These are phyloP conservation scores for Penicillium sp. DNA, from an alignment of 2,329 filamentous ascomycete genomes.

Conservation along the genomic window DNA sequence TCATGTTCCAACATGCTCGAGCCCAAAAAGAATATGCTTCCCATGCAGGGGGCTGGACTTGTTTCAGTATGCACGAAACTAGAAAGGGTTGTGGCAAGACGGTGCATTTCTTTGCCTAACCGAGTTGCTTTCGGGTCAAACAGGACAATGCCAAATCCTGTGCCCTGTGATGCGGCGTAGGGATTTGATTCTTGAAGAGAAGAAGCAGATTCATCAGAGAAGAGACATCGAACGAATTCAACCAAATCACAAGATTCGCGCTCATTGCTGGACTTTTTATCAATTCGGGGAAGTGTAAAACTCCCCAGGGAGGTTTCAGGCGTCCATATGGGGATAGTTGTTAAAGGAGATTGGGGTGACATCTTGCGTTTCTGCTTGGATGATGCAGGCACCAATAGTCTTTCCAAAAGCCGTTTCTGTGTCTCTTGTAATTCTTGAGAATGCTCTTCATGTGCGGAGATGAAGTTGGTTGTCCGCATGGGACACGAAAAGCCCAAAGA, in stretches of 20 bases:
- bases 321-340: constrained; percentile 31
- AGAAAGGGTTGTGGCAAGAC: constrained; percentile 21
- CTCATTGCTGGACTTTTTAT: neutral
- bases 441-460: neutral
- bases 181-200: constrained; percentile 25
- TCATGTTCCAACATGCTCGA: constrained; percentile 23
- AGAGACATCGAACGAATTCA: constrained; percentile 22
- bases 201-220: constrained; percentile 4
- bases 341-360: constrained; percentile 23
- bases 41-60: constrained; percentile 13
- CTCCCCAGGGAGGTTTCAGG: neutral
- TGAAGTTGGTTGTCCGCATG: neutral
- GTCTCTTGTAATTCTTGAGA: neutral
- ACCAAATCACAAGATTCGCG: neutral
- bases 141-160: constrained; percentile 31
- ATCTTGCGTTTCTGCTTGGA: neutral
- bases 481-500: no score
- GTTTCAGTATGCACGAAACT: constrained; percentile 4
- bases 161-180: constrained; percentile 14
- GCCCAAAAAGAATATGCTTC: constrained; percentile 38
- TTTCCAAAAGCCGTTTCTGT: neutral
- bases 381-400: neutral
- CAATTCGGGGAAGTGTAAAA: neutral
- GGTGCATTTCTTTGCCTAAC: constrained; percentile 27
- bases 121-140: constrained; percentile 21